Evolutionary conservation across 352 stramenopile species (phyloP), one percentile per base, ranked within the genome.

Genomic region (Globisporangium iwayamae): DNA sequence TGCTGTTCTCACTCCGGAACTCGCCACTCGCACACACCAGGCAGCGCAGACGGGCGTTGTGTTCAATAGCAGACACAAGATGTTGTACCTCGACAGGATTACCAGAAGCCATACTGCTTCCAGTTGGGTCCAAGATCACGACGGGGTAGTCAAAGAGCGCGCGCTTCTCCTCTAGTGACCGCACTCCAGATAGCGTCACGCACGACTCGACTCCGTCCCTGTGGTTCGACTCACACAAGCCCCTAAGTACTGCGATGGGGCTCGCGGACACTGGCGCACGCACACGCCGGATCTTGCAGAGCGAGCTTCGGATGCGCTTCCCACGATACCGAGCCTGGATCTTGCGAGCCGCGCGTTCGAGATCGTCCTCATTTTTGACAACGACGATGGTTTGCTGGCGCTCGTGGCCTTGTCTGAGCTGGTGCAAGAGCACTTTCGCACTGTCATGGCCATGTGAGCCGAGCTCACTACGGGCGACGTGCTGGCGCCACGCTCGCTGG

Each of bases 301-400:
- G 66, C 14, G 81, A 87, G 7, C 25, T 48, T 3, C 72, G 79
- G 36, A 83, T 74, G 10, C 73, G 66, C 25, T 77, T 81, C 13
- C 81, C 72, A 2, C 79, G 77, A 25, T 86, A 88, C 22, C 78
- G 60, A 4, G 72, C 71, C 62, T 92, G 83, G 46, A 90, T 87
- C 53, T 70, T 79, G 14, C 74, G 63, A 20, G 78, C 81, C 14
- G 80, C 76, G 5, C 57, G 56, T 9, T 77, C 65, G 20, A 78
- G 63, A 9, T 78, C 58, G 1, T 45, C 32, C 13, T 16, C 30
- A 57, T 46, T 46, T 7, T 18, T 46, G 16, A 22, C 43, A 2
- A 10, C 18, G 18, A 20, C 43, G 36, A 7, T 30, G 62, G 66
- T 9, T 18, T 56, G 46, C 20, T 77, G 68, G 2, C 61, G 62